Base-by-base conservation (phyloP, 2,329 filamentous ascomycete species). In the Niveomyces coronatus region DNA sequence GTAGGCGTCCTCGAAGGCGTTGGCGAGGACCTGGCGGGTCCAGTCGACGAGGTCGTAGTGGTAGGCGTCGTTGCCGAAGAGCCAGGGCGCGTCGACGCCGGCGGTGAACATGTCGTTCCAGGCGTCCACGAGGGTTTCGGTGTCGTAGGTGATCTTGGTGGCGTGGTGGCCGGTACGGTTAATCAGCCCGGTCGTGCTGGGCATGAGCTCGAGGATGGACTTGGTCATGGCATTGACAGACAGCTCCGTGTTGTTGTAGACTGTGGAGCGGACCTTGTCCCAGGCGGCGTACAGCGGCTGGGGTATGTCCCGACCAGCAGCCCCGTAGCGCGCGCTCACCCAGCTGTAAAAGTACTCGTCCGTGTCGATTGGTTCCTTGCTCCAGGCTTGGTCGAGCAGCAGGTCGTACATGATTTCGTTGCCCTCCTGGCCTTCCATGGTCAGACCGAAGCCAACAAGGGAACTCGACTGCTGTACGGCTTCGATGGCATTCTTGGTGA, bases 361-460 rank as follows among this genome's bases (percentile, higher is more conserved):
- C 0, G 61, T 65, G 23, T 70, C 54, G 26, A 71, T 60, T 1
- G 66, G 55, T 1, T 47, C 46, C 14, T 30, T 35, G 2, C 54
- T 58, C 67, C 67, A 71, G 4, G 64, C 65, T 47, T 70, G 67
- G 40, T 67, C 63, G 1, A 71, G 54, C 0, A 70, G 53, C 1
- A 69, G 48, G 34, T 63, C 58, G 44, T 70, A 70, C 40, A 69
- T 56, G 40, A 71, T 60, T 41, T 70, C 64, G 40, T 70, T 70
- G 14, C 66, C 66, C 46, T 67, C 65, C 42, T 70, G 64, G 4
- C 61, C 64, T 41, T 70, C 67, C 47, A 63, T 62, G 3, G 62
- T 65, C 4, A 64, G 51, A 3, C 67, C 66, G 39, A 67, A 63
- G 1, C 66, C 67, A 3, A 68, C 54, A 28, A 70, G 50, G 1